Evolutionary conservation across 2,329 filamentous ascomycete species (phyloP), one percentile per base, ranked within the genome.

Genomic region (Aspergillus ibericus): DNA sequence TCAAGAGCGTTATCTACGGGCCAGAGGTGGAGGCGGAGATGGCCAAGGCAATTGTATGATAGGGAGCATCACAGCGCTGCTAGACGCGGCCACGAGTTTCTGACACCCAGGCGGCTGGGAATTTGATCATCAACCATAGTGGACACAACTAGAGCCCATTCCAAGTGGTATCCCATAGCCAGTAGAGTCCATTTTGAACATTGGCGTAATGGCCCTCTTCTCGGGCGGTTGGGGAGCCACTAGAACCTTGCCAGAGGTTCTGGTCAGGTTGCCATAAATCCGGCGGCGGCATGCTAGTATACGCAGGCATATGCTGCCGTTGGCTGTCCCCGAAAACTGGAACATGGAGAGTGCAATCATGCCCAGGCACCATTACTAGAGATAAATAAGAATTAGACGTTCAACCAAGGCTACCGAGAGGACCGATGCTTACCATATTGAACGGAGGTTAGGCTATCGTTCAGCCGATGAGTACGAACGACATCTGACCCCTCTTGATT

Each of bases 1-100:
- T 78, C 55, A 78, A 78, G 58, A 75, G 72, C 12, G 68, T 78
- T 18, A 77, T 78, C 47, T 72, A 69, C 47, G 75, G 75, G 5
- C 67, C 66, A 5, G 62, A 58, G 12, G 58, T 68, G 3, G 63
- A 68, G 8, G 60, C 61, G 32, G 7, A 54, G 3, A 29, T 52
- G 18, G 65, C 63, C 6, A 68, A 60, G 22, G 46, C 38, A 25
- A 60, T 32, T 9, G 51, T 34, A 40, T 25, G 46, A 40, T 55
- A 54, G 18, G 5, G 9, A 25, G 18, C 16, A 27, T 15, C n/a
- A 12, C 27, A 16, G 5, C 4, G 10, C 18, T 13, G 35, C 9
- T 27, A 2, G 29, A 32, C 29, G 29, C n/a, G 6, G 38, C 20
- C 5, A 22, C 13, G 9, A 15, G 5, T 25, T 32, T 32, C 34